Base-by-base conservation (phyloP, 2,329 filamentous ascomycete genomes). In the Tolypocladium ovalisporum region DNA sequence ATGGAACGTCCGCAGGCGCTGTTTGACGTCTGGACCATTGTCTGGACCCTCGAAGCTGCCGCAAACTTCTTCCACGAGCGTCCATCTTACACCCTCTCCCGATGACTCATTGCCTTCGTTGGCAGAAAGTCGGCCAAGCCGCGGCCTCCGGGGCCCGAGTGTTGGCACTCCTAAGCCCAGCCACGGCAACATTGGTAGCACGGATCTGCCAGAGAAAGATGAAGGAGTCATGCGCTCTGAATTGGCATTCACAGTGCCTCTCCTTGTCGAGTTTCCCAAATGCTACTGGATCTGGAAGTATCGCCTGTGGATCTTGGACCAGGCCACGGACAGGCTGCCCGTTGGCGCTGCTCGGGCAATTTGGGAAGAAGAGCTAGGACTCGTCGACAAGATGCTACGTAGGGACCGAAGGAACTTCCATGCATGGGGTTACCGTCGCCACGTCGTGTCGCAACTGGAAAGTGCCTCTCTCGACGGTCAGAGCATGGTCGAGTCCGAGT, bases 281-380 rank as follows among this genome's bases (percentile, higher is more conserved):
- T 97, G 94, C 78, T 99, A 99, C 76, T 97, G 94, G 93, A 93
- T 99, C 67, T 99, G 94, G 94, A 96, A 96, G 65, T 93, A 97
- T 72, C 86, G 94, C 34, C 74, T 87, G 52, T 99, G 94, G 92
- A 76, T 93, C 3, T 77, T 99, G 17, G 77, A 86, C 56, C 83
- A 90, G 69, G 85, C 86, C 37, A 88, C 87, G 52, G 69, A 78
- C 15, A 77, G 85, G 22, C 76, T 96, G 12, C 80, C 84, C 2
- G 61, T 72, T 1, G 58, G 75, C 0, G 68, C 75, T 19, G 83
- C 90, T 2, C 79, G 81, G 27, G 73, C 78, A 42, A 77, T 97
- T 54, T 99, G 94, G 94, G 78, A 87, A 65, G 85, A 87, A 61
- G 94, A 99, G 71, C 81, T 99, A 22, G 85, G 78, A 0, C 77